These are phyloP conservation scores for Peronosclerospora sorghi DNA, from an alignment of 352 stramenopile genomes.

Conservation along the genomic window DNA sequence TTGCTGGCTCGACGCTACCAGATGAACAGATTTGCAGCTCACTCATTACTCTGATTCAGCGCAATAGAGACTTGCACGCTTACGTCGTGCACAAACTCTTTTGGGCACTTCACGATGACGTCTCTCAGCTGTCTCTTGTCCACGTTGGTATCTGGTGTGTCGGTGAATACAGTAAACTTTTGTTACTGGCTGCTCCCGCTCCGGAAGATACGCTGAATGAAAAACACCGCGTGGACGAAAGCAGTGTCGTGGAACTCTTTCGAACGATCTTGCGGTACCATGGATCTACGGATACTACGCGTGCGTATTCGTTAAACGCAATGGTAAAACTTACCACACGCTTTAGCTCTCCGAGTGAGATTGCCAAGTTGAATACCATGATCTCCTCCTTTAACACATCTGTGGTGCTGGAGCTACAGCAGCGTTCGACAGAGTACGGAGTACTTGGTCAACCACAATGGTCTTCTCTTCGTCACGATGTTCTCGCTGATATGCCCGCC, in stretches of 20 bases:
- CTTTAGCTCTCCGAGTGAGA: slow-evolving; percentile 63
- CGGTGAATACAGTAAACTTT: slow-evolving; percentile 92
- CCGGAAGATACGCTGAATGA: slow-evolving; percentile 53
- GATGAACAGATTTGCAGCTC: slow-evolving; percentile 90
- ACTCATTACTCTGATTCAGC: slow-evolving; percentile 94
- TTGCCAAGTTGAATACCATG: slow-evolving; percentile 71
- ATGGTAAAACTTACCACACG: slow-evolving; percentile 94
- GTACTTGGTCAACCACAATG: slow-evolving; percentile 77
- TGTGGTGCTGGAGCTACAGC: slow-evolving; percentile 93
- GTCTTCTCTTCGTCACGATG: slow-evolving; percentile 66
- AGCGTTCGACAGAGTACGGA: slow-evolving; percentile 93
- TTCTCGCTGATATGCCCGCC: slow-evolving; percentile 90
- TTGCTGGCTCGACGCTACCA: slow-evolving; percentile 89
- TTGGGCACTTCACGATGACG: slow-evolving; percentile 91
- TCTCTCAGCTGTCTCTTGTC: slow-evolving; percentile 91
- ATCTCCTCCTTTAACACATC: slow-evolving; percentile 87
- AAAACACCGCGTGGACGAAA: slow-evolving; percentile 60
- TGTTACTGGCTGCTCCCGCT: slow-evolving; percentile 61
- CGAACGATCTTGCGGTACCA: slow-evolving; percentile 76
- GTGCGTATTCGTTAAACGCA: slow-evolving; percentile 77
- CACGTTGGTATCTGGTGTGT: slow-evolving; percentile 97
- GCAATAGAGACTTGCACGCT: slow-evolving; percentile 77
- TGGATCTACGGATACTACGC: slow-evolving; percentile 68
- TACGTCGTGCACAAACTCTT: slow-evolving; percentile 97
- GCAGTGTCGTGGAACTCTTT: slow-evolving; percentile 58